These are phyloP conservation scores for Licmophora abbreviata DNA, from an alignment of 108 stramenopile genomes.

Conservation along the genomic window DNA sequence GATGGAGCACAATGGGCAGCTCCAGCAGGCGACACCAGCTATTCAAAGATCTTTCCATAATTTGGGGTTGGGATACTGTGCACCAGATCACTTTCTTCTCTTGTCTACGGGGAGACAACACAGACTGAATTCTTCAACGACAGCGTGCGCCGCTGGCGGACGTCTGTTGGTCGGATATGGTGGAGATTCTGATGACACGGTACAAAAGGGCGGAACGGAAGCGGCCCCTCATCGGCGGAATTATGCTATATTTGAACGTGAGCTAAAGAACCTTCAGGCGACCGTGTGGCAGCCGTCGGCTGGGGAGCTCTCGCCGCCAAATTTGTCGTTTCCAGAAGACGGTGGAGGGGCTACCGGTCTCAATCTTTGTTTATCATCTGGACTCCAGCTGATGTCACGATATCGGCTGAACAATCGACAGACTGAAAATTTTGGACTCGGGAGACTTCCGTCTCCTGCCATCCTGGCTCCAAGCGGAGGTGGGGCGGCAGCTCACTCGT, in stretches of 20 bases:
- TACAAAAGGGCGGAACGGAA: conserved; percentile 4
- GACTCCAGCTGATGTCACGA: conserved; percentile 61
- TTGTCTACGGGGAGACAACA: conserved; percentile 56
- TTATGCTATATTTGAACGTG: conserved; percentile 56
- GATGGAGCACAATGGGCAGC: conserved; percentile 44
- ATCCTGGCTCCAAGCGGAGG: conserved; percentile 21
- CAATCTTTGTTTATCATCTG: conserved; percentile 60
- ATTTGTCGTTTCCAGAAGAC: conserved; percentile 54
- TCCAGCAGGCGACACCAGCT: conserved; percentile 18
- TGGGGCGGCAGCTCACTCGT: conserved; percentile 28
- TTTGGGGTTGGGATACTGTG: conserved; percentile 41
- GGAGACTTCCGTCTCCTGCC: conserved; percentile 57
- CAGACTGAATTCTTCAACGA: conserved; percentile 18
- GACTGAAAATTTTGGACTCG: conserved; percentile 77
- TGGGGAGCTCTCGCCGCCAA: conserved; percentile 4
- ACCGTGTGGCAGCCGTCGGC: conserved; percentile 27
- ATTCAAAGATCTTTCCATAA: conserved; percentile 22
- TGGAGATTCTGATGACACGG: conserved; percentile 1
- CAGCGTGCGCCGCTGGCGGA: conserved; percentile 67
- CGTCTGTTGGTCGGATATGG: conserved; percentile 64
- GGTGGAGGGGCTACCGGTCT: conserved; percentile 67
- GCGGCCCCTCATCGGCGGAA: conserved; percentile 1
- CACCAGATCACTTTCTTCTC: conserved; percentile 54
- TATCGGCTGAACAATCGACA: conserved; percentile 52
- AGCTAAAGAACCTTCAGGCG: conserved; percentile 53